phyloP scores from a whole-genome alignment of 352 stramenopile genomes.

The Phytopythium delawarense region DNA sequence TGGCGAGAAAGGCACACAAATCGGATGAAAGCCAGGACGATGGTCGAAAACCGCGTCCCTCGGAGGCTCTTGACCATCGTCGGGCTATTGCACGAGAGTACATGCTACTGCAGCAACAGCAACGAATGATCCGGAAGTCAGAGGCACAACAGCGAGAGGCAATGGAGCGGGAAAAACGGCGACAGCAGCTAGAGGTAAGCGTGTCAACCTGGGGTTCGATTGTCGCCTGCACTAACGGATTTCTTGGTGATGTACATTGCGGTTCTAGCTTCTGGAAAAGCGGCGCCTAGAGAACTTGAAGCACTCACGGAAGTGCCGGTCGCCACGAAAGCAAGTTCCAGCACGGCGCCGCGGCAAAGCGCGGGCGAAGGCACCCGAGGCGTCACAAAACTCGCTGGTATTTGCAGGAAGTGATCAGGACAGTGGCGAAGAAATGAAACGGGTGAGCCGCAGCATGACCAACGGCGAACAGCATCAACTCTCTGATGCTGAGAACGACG shows the following conservation, averaged over 20 bases:
- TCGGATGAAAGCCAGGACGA: background rate
- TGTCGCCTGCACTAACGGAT: background rate
- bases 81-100: constrained; percentile 58
- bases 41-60: constrained; percentile 5
- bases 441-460: background rate
- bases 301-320: constrained; percentile 3
- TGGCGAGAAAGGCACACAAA: background rate
- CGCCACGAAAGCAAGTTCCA: constrained; percentile 5
- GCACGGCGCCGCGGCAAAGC: constrained; percentile 5
- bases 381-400: background rate
- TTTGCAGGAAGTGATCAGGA: background rate
- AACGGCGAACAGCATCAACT: background rate
- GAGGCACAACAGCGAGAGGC: constrained; percentile 35
- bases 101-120: constrained; percentile 61
- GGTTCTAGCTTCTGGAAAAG: constrained; percentile 19
- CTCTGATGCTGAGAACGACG: constrained; percentile 8
- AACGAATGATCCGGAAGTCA: constrained; percentile 25
- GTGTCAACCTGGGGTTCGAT: background rate
- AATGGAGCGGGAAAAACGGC: constrained; percentile 30
- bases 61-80: constrained; percentile 34
- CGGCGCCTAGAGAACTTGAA: constrained; percentile 23
- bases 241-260: background rate
- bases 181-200: constrained; percentile 49
- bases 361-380: background rate
- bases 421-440: background rate